Base-by-base conservation (phyloP, 1,139 yeast genomes). In the Kodamaea ohmeri region DNA sequence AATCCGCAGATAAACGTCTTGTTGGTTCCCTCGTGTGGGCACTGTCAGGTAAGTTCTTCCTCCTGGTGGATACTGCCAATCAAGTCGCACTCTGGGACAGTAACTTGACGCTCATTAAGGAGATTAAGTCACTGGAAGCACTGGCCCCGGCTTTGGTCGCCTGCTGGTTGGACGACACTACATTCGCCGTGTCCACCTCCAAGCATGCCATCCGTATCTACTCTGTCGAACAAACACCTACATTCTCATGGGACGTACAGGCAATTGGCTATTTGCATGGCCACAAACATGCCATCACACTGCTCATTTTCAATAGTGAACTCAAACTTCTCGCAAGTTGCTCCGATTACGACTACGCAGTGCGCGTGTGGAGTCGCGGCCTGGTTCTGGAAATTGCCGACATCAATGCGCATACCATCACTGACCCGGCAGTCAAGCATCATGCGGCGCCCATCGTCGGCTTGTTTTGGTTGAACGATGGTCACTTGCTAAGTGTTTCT, bases 281-380 rank as follows among this genome's bases (percentile, higher is more conserved):
- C 1, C 96, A 88, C 53, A 67, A 73, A 9, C 76, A 78, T 37
- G 67, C 78, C 1, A 73, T 86, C 11, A 71, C 85, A n/a, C 63
- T 64, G 3, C 64, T 85, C 12, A 60, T 63, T 29, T 86, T 82
- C 55, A 79, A 82, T 48, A 47, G 57, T 2, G 55, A 58, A 2
- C 63, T 75, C 4, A 78, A 76, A 46, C 57, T 82, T 29, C 65
- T 89, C 32, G 80, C 88, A 1, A 78, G 90, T 1, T 80, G 86
- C 11, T 80, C 94, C 2, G 95, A 86, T 54, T 53, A 46, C 29
- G 96, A 89, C 54, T 73, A 76, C 41, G 64, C 75, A 0, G 69
- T 88, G 8, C 75, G 87, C 49, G 66, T 88, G 12, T 89, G 96
- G 96, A 74, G 71, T 50, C 80, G 86, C 21, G 72, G 75, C 16